Evolutionary conservation across 352 stramenopile species (phyloP).

Genomic region (Pythium insidiosum): DNA sequence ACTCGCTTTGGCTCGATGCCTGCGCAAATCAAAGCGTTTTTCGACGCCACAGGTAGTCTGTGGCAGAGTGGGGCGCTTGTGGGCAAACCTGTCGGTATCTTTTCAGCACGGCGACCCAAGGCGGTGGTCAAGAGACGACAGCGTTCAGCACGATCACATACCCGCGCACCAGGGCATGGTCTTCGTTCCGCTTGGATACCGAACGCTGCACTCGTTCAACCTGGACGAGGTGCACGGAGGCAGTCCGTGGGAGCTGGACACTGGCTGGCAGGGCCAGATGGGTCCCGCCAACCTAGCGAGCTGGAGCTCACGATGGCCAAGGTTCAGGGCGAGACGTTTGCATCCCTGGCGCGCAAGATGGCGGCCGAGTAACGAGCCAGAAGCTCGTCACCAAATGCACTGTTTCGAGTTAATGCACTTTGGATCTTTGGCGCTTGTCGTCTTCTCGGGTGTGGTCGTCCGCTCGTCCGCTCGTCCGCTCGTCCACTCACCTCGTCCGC

Average conservation of each 20-base stretch:
- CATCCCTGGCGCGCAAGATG: conserved; percentile 22
- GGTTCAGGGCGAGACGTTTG: conserved; percentile 56
- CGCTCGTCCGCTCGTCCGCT: too few species aligned
- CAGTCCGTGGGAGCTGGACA: conserved; percentile 21
- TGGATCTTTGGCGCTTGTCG: too few species aligned
- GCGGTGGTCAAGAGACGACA: conserved; percentile 66
- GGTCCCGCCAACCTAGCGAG: conserved; percentile 39
- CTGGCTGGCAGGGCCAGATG: conserved; percentile 52
- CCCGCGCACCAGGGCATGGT: conserved; percentile 45
- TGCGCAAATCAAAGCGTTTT: conserved; percentile 68
- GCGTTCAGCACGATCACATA: conserved; percentile 54
- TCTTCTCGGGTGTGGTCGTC: too few species aligned
- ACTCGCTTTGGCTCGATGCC: conserved; percentile 53
- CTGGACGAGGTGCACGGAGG: too few species aligned
- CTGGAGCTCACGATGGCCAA: conserved; percentile 45
- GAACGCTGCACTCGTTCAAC: too few species aligned
- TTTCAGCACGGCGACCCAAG: conserved; percentile 47
- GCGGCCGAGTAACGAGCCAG: too few species aligned
- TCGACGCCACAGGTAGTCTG: conserved; percentile 53
- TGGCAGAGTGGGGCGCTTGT: conserved; percentile 46
- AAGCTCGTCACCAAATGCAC: too few species aligned
- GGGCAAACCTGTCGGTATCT: conserved; percentile 56
- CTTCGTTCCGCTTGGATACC: too few species aligned
- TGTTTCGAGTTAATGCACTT: too few species aligned
- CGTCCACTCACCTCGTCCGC: too few species aligned